Evolutionary conservation across 352 stramenopile species (phyloP), one percentile per base, ranked within the genome.

Genomic region (Globisporangium takayamanum): DNA sequence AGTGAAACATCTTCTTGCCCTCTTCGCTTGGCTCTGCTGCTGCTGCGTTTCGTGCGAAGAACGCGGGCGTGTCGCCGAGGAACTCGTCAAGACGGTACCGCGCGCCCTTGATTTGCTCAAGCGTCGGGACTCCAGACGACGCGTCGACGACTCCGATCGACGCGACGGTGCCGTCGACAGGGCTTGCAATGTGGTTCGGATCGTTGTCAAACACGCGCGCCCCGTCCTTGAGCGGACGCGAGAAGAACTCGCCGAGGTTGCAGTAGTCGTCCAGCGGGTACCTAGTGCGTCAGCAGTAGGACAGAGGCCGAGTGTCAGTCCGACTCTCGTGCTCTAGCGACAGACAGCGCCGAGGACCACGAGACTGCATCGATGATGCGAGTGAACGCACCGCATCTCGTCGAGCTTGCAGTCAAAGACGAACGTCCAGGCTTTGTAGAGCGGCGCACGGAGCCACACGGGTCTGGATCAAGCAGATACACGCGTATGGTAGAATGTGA

Each of bases 201-300:
- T 64, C 57, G 20, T 36, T 37, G 52, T 83, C 69, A 44, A 86
- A 88, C n/a, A 62, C 57, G 36, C 80, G 78, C 7, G 54, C 59
- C 30, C 78, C 80, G 37, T 89, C 78, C 59, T 91, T 93, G 14
- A 95, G 57, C 28, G 83, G 83, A 5, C 85, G 78, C 25, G 80
- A 89, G 63, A 95, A 95, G 60, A 93, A 95, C 67, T 92, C 83
- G 47, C 78, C 78, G 5, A 95, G 68, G 62, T 92, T 95, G 7
- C 54, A 64, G 51, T 95, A 95, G 46, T 74, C 60, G 53, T 84
- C 70, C 44, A 91, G 72, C 37, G 81, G 79, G 54, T 87, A 89
- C 30, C 69, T 73, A 44, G 7, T 37, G 18, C 28, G 28, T 41
- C 25, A 68, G 37, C 4, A 41, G 22, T 20, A 50, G 8, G 5